Base-by-base conservation (phyloP, 208 protist genomes). In the Porcisia deanei region DNA sequence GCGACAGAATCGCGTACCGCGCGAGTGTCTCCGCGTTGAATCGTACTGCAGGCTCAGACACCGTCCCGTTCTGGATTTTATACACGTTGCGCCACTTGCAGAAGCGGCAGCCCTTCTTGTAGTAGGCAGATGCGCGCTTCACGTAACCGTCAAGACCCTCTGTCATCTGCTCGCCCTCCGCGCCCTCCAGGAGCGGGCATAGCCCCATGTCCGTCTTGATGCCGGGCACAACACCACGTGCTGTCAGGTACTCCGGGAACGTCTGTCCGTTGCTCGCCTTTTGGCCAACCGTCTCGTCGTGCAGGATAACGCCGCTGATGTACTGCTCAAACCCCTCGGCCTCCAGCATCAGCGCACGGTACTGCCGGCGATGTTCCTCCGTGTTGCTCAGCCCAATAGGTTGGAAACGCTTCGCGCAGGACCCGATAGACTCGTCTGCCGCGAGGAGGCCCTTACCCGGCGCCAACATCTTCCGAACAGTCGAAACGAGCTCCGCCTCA, bases 71-170 rank as follows among this genome's bases (percentile, higher is more conserved):
- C 85, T 95, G 87, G 80, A 99, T 98, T 73, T 98, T 98, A 80
- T 98, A 91, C 57, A 98, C 98, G 73, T 94, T 94, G 70, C 94
- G 91, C 98, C 98, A 99, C 89, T 99, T 99, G 87, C 98, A 98
- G 81, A 99, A 99, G 76, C 97, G 90, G 73, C 97, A 98, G 71
- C 98, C 98, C 43, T 85, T 63, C 74, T 97, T 81, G 90, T 99
- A 99, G 89, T 99, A 99, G 69, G 97, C 87, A 39, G 73, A 68
- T 49, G 89, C 95, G 34, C 98, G 91, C 73, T 95, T 87, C 52
- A 77, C 85, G 65, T 99, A 97, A 72, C 94, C 94, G 83, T 99
- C 97, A 41, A 99, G 88, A 70, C 98, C 98, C 80, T 98, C 96
- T 3, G 98, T 99, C 71, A 90, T 90, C 66, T 98, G 97, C 83